These are phyloP conservation scores for Fusarium verrucosum DNA, from an alignment of 2,329 filamentous ascomycete species.

Conservation along the genomic window DNA sequence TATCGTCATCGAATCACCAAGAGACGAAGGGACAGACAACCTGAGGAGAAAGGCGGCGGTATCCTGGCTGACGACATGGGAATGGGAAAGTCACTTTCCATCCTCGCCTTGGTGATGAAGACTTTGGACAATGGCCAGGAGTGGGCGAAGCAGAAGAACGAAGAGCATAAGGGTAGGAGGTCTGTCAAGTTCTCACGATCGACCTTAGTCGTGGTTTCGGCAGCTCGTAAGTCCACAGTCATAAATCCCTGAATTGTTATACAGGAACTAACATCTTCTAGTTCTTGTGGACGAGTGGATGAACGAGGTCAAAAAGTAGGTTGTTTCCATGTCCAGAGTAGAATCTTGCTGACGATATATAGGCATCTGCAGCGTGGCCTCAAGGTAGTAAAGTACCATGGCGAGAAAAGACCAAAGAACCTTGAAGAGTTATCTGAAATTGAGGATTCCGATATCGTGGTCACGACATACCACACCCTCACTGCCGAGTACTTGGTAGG, in stretches of 20 bases:
- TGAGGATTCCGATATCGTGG: background rate
- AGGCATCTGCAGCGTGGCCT: background rate
- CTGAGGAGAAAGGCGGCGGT: background rate
- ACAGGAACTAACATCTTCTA: accelerated
- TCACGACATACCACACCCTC: slow-evolving; percentile 8
- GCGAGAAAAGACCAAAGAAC: background rate
- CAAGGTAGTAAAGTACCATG: slow-evolving; percentile 2
- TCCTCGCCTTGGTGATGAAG: slow-evolving; percentile 3
- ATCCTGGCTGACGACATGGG: slow-evolving; percentile 16
- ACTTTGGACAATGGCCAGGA: background rate
- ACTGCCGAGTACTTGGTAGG: background rate
- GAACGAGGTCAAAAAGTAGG: slow-evolving; percentile 5
- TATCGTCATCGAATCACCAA: slow-evolving; percentile 10
- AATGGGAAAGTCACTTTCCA: slow-evolving; percentile 12
- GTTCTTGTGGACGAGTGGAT: slow-evolving; percentile 17
- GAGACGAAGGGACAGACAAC: background rate
- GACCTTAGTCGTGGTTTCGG: background rate
- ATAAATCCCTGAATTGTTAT: accelerated
- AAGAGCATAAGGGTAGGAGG: background rate
- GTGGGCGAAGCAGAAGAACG: background rate
- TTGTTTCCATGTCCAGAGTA: accelerated
- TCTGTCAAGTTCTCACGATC: background rate
- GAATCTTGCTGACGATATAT: accelerated
- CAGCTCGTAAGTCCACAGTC: background rate
- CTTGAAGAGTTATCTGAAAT: background rate